A percentile compares a stretch with the other conserved stretches of the same genome.
These are phyloP conservation scores for Penicillium flavigenum DNA, from an alignment of 495 filamentous ascomycete species.

Conservation along the genomic window DNA sequence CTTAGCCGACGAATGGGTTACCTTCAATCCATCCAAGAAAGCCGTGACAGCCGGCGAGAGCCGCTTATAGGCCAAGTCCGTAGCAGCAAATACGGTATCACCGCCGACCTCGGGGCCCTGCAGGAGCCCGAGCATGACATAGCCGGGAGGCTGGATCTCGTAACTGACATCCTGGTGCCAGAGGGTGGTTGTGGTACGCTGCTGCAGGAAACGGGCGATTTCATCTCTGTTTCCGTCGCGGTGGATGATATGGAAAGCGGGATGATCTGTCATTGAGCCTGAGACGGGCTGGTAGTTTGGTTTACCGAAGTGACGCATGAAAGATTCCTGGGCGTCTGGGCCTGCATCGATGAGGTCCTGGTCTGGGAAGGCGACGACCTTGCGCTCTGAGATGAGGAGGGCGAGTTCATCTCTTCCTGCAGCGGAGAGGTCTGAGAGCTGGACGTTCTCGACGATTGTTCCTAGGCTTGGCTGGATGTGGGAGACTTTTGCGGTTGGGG, in stretches of 20 bases:
- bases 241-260: slow-evolving; percentile 61
- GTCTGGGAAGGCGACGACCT: slow-evolving; percentile 75
- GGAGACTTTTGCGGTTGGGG: slow-evolving; percentile 46
- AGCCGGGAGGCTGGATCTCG: slow-evolving; percentile 57
- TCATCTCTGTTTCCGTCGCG: slow-evolving; percentile 57
- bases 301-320: slow-evolving; percentile 59
- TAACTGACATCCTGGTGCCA: slow-evolving; percentile 65
- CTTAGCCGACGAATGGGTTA: slow-evolving; percentile 70
- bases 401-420: slow-evolving; percentile 77
- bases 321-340: slow-evolving; percentile 58
- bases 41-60: slow-evolving; percentile 67
- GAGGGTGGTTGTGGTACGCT: slow-evolving; percentile 54
- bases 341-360: slow-evolving; percentile 70
- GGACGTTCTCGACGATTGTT: slow-evolving; percentile 70
- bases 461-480: slow-evolving; percentile 71
- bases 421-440: slow-evolving; percentile 65
- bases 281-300: slow-evolving; percentile 61
- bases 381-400: slow-evolving; percentile 68
- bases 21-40: slow-evolving; percentile 71
- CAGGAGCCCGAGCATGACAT: slow-evolving; percentile 57
- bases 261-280: slow-evolving; percentile 51
- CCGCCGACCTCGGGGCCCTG: slow-evolving; percentile 64
- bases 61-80: slow-evolving; percentile 72
- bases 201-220: slow-evolving; percentile 53
- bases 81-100: slow-evolving; percentile 75